Conservation (phyloP, 192 early-diverging fungal genomes). For the Cetraspora pellucida region DNA sequence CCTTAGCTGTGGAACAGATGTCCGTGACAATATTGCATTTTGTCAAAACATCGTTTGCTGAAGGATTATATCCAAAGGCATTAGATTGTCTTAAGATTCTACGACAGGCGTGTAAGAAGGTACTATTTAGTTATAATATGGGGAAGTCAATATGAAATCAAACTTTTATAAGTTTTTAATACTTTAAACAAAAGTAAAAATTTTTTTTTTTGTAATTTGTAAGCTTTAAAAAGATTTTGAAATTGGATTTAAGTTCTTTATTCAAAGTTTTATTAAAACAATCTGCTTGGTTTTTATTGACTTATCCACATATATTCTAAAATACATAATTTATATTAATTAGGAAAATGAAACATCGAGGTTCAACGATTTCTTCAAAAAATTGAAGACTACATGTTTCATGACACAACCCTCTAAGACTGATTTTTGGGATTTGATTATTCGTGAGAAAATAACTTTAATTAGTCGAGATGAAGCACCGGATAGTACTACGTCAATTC, state of each 20-base stretch:
- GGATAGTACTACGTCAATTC: slow-evolving; percentile 43
- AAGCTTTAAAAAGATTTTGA: no score
- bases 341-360: slow-evolving; percentile 41
- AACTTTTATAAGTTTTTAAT: not conserved
- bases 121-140: slow-evolving; percentile 2
- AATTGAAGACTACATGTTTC: slow-evolving; percentile 45
- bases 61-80: slow-evolving; percentile 60
- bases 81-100: slow-evolving; percentile 56
- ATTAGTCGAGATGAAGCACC: slow-evolving; percentile 50
- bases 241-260: no score
- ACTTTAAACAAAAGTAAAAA: no score
- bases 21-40: slow-evolving; percentile 49
- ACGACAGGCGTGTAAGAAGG: slow-evolving; percentile 37
- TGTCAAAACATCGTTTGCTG: slow-evolving; percentile 57
- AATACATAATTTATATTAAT: not conserved
- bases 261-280: no score
- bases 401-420: slow-evolving; percentile 38
- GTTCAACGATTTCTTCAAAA: slow-evolving; percentile 59
- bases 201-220: no score
- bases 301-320: no score
- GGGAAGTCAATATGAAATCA: not conserved
- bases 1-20: slow-evolving; percentile 56
- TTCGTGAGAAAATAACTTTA: slow-evolving; percentile 47
- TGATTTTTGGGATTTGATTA: slow-evolving; percentile 58
- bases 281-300: no score